Percentiles rank a stretch among this genome's conserved stretches.
These are phyloP conservation scores for Penicillium longicatenatum DNA, from an alignment of 495 filamentous ascomycete genomes.

Conservation along the genomic window DNA sequence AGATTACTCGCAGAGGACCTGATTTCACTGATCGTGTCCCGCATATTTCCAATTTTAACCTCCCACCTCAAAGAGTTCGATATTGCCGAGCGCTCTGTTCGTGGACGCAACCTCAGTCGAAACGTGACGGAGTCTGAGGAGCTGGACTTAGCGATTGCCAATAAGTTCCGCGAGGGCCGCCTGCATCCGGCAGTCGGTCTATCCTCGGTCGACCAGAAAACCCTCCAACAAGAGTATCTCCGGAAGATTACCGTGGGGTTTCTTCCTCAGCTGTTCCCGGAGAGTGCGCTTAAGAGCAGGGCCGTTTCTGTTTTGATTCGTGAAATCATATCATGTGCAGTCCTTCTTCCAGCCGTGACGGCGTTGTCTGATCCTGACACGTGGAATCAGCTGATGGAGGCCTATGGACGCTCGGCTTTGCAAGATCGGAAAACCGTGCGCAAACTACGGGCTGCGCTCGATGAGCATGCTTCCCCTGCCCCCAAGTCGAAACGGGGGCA, in stretches of 20 bases:
- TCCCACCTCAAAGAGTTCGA: constrained; percentile 88
- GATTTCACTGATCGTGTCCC: constrained; percentile 75
- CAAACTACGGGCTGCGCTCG: constrained; percentile 88
- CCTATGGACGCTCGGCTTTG: constrained; percentile 81
- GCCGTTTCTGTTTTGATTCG: constrained; percentile 77
- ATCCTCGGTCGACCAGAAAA: constrained; percentile 76
- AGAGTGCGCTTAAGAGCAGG: constrained; percentile 71
- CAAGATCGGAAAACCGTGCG: constrained; percentile 96
- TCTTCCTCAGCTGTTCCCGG: constrained; percentile 75
- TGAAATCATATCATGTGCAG: constrained; percentile 71
- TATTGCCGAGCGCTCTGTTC: constrained; percentile 82
- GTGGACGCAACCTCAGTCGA: constrained; percentile 82
- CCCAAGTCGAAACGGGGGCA: constrained; percentile 64
- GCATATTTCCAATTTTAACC: constrained; percentile 87
- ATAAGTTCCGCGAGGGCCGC: constrained; percentile 85
- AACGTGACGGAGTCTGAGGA: constrained; percentile 96
- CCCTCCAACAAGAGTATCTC: constrained; percentile 83
- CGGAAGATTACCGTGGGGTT: constrained; percentile 68
- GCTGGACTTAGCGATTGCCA: constrained; percentile 89
- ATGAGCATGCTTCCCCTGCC: constrained; percentile 88
- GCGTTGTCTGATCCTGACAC: constrained; percentile 79
- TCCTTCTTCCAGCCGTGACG: constrained; percentile 42
- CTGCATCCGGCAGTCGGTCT: constrained; percentile 88
- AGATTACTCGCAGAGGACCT: constrained; percentile 72
- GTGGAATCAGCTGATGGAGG: constrained; percentile 95